These are phyloP conservation scores for Trametes gibbosa DNA, from an alignment of 768 basidiomycete species.

Conservation along the genomic window DNA sequence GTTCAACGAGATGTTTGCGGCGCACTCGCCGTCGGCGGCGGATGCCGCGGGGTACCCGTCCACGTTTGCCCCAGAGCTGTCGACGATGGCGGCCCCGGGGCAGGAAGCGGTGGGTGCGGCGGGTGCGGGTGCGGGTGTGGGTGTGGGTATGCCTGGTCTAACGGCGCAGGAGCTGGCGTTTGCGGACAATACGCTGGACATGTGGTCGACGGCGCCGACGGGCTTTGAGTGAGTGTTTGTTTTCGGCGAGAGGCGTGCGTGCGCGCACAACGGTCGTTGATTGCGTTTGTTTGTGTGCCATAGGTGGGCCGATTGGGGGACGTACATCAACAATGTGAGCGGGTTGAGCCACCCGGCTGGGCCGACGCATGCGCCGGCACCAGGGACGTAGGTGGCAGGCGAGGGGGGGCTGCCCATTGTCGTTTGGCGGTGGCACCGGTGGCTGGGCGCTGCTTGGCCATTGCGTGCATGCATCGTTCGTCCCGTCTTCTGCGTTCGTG, in stretches of 20 bases:
- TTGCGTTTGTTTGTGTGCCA: neutral
- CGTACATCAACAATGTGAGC: conserved; percentile 26
- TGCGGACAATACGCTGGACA: conserved; percentile 47
- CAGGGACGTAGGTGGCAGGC: neutral
- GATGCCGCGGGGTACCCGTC: neutral
- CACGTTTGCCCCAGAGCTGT: neutral
- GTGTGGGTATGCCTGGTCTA: neutral
- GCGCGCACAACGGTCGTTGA: neutral
- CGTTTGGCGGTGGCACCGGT: no score
- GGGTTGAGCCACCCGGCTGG: conserved; percentile 15
- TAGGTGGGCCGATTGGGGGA: conserved; percentile 29
- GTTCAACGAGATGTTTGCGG: conserved; percentile 28
- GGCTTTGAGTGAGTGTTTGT: conserved; percentile 52
- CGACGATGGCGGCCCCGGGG: conserved; percentile 1
- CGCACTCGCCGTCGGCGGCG: conserved; percentile 3
- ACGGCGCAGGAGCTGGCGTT: conserved; percentile 17
- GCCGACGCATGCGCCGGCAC: neutral
- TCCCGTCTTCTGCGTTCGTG: neutral
- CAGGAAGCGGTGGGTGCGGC: neutral
- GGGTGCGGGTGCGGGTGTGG: neutral
- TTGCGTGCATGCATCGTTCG: neutral
- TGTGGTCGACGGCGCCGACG: conserved; percentile 63
- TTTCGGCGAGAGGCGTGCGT: neutral
- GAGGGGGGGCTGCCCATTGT: neutral
- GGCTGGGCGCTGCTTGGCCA: no score